Base-by-base conservation (phyloP, 1,284 basidiomycete genomes). In the Athelia sp. region DNA sequence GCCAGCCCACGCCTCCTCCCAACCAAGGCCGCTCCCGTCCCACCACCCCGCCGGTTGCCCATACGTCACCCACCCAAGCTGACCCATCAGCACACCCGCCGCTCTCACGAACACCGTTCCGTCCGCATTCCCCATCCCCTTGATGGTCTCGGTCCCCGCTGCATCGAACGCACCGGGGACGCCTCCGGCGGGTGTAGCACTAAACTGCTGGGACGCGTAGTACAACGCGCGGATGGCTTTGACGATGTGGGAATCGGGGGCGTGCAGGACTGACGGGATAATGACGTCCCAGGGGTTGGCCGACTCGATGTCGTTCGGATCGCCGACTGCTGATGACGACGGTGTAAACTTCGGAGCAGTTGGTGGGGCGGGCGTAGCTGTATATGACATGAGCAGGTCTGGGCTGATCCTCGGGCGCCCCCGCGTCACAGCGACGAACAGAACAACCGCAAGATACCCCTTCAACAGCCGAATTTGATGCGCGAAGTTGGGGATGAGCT, bases 1-100 rank as follows among this genome's bases (percentile, higher is more conserved):
- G 32, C n/a, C 32, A 11, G 11, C 71, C 85, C 84, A 87, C 1
- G 82, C 83, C 10, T 72, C 82, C 52, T 87, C 82, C 78, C 82
- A 87, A 0, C 85, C 85, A 21, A 86, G 62, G n/a, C 73, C 81
- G 56, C 78, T 82, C 42, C 72, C 55, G 62, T 85, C 84, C 84
- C 83, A 87, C 1, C 63, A 52, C 2, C 70, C 69, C 45, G 71
- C 72, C 42, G 66, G 54, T 57, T 79, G 73, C 0, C 79, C 79
- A 65, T 78, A 71, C 19, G 72, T 67, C 1, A 78, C 74, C 84
- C 84, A 87, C 0, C 84, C 83, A 50, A 82, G 66, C 14, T 67
- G 71, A 35, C 81, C 68, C 76, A 84, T 77, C 56, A 85, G 57
- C 31, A 81, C 67, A 1, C 83, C 83, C 1, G 84, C 84, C 24